Percentiles rank a stretch among this genome's conserved stretches.
phyloP scores from a whole-genome alignment of 441 rosid genomes.

The Jatropha multifida region DNA sequence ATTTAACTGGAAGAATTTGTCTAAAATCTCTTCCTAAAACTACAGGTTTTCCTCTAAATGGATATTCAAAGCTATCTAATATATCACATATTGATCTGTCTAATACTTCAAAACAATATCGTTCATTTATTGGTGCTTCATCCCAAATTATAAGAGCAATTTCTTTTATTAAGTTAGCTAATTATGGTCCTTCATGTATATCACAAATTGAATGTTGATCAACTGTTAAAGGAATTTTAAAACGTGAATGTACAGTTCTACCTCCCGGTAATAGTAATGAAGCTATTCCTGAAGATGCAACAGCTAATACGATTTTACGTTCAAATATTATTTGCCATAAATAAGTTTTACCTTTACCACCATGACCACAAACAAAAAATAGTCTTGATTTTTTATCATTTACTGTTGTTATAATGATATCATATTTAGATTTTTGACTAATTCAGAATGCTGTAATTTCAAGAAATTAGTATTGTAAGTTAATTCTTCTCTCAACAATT shows the following conservation, averaged over 20 bases:
- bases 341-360: too few relatives aligned
- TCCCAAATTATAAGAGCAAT: not conserved
- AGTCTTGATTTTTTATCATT: too few relatives aligned
- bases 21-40: conserved; percentile 15
- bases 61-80: not conserved
- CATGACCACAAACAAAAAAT: too few relatives aligned
- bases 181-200: not conserved
- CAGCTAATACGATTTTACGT: too few relatives aligned
- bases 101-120: conserved; percentile 12
- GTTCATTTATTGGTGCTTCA: conserved; percentile 14
- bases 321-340: too few relatives aligned
- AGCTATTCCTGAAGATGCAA: not conserved
- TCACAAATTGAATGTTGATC: not conserved
- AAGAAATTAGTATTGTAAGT: too few relatives aligned
- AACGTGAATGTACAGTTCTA: not conserved
- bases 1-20: not conserved
- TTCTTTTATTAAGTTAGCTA: not conserved
- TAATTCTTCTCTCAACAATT: too few relatives aligned
- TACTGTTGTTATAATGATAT: too few relatives aligned
- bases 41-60: conserved; percentile 7
- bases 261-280: not conserved
- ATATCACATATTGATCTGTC: not conserved
- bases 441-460: too few relatives aligned
- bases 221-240: not conserved
- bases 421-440: too few relatives aligned